Evolutionary conservation across 768 basidiomycete genomes (phyloP).

Genomic region (Tulasnella sp.): DNA sequence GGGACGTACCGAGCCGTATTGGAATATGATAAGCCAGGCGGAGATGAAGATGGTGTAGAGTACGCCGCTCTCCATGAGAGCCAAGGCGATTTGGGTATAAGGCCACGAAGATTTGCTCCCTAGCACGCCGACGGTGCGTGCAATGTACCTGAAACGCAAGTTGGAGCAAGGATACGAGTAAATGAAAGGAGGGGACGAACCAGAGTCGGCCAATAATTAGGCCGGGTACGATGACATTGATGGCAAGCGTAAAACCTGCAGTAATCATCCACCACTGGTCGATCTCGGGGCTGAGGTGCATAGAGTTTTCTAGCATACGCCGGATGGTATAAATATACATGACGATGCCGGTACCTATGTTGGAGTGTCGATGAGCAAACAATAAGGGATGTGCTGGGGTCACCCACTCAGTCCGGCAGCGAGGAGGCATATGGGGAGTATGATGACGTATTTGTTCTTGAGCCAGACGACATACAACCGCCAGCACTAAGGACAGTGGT

Average conservation of each 20-base stretch:
- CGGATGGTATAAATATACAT: slow-evolving; percentile 10
- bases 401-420: not conserved
- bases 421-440: not conserved
- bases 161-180: not conserved
- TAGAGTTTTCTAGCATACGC: not conserved
- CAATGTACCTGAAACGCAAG: not conserved
- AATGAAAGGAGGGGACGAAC: not conserved
- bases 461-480: slow-evolving; percentile 14
- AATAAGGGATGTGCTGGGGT: not conserved
- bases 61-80: slow-evolving; percentile 8
- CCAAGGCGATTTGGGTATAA: slow-evolving; percentile 7
- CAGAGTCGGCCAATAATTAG: slow-evolving; percentile 8
- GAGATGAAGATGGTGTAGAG: slow-evolving; percentile 2
- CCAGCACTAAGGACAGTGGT: slow-evolving; percentile 1
- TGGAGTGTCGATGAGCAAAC: not conserved
- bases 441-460: not conserved
- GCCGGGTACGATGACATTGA: slow-evolving; percentile 3
- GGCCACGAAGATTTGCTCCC: not conserved
- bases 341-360: slow-evolving; percentile 7
- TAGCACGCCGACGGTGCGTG: not conserved
- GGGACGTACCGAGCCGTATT: slow-evolving; percentile 2
- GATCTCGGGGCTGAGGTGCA: not conserved
- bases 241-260: slow-evolving; percentile 6
- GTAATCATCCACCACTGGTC: slow-evolving; percentile 14
- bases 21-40: slow-evolving; percentile 1